Conservation (phyloP, 2,329 filamentous ascomycete genomes). For the Curvularia sp. region DNA sequence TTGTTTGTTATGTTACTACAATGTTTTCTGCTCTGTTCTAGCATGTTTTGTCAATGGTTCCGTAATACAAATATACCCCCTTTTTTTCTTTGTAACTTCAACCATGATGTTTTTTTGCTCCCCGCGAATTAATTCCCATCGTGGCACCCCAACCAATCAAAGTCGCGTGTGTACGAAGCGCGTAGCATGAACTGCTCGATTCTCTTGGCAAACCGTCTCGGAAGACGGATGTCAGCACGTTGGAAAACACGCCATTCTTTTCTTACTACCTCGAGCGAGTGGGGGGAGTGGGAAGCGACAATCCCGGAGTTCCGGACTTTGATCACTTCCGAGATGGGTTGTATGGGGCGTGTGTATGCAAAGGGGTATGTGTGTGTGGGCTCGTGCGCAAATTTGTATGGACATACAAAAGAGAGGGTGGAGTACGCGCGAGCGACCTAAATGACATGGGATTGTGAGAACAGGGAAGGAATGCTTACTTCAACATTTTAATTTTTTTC, state of each 20-base stretch:
- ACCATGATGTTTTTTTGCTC: neutral
- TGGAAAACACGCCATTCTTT: constrained; percentile 4
- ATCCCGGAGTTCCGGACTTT: constrained; percentile 15
- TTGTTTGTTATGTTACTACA: neutral
- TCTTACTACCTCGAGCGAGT: neutral
- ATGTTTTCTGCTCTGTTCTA: neutral
- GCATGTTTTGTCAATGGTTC: neutral
- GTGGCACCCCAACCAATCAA: neutral
- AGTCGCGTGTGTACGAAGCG: neutral
- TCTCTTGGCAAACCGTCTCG: neutral
- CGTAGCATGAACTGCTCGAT: neutral
- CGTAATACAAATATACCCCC: constrained; percentile 8
- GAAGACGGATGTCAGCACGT: neutral
- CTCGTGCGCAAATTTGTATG: constrained; percentile 10
- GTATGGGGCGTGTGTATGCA: neutral
- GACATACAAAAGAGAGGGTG: too few species aligned
- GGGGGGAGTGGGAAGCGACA: neutral
- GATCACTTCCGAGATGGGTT: neutral
- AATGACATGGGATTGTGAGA: too few species aligned
- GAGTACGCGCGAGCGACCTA: too few species aligned
- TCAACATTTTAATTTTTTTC: too few species aligned
- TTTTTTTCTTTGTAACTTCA: neutral
- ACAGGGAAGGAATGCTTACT: too few species aligned
- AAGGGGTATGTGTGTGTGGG: neutral
- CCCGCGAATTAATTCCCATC: neutral